Base-by-base conservation (phyloP, 108 stramenopile genomes). In the Mediolabrus comicus region DNA sequence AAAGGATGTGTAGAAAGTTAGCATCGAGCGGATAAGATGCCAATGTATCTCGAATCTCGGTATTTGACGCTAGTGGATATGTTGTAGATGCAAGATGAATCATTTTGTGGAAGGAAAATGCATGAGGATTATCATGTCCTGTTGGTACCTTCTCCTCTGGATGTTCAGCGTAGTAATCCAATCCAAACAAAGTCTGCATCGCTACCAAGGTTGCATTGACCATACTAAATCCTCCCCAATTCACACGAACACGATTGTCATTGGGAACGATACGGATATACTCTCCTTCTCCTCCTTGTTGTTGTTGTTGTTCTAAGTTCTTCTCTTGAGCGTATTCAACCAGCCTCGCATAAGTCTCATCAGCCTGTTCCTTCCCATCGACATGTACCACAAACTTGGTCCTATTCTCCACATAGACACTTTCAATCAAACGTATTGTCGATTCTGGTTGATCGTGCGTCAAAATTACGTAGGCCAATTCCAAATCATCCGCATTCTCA, bases 141-240 rank as follows among this genome's bases (percentile, higher is more conserved):
- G 54, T 25, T 9, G 30, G 59, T 29, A 72, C 69, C 3, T 84
- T 29, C 7, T 69, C 81, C 26, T 84, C 59, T 3, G 87, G 74
- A 66, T 86, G 82, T 3, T 85, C 36, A 3, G 35, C 58, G 57
- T 53, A 89, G 63, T 59, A 89, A 77, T 71, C 74, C 69, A 80
- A 56, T 14, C 72, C 83, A 67, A 89, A 77, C 55, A 74, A 81
- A 19, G 78, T 74, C 31, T 56, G 49, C 41, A 91, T 60, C 2
- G 83, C 86, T 59, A 95, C 89, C 54, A 98, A 73, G 12, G 96
- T 97, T 30, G 95, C 96, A 72, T 98, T 89, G 46, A 97, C 96
- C 86, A 98, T 94, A 59, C 80, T 82, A 71, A 91, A 98, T 2
- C 95, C 96, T 34, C 97, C 97, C 97, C 97, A 98, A 71, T 91